phyloP scores from a whole-genome alignment of 2,329 filamentous ascomycete genomes.

The Beauveria bassiana region DNA sequence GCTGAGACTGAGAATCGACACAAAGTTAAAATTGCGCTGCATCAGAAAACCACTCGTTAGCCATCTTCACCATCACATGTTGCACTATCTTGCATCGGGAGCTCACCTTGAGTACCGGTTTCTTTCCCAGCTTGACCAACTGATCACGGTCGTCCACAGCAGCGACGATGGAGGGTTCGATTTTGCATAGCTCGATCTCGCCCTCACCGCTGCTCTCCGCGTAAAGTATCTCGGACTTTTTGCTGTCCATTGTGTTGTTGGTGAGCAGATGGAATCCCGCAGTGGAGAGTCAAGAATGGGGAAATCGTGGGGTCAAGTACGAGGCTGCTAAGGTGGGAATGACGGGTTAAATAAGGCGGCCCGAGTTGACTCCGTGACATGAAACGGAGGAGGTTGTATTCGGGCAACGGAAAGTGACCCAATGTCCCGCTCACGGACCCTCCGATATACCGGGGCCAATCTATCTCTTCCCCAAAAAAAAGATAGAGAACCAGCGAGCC shows the following conservation, averaged over 20 bases:
- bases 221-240: not conserved
- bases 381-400: not conserved
- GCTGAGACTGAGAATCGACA: constrained; percentile 38
- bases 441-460: not conserved
- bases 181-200: not conserved
- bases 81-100: not conserved
- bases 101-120: constrained; percentile 4
- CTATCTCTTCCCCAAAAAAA: not conserved
- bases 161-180: not conserved
- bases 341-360: not conserved
- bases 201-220: not conserved
- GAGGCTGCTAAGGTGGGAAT: not conserved
- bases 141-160: constrained; percentile 5
- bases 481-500: not conserved
- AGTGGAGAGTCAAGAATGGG: not conserved
- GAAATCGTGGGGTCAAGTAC: not conserved
- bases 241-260: not conserved
- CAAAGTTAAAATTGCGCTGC: constrained; percentile 35
- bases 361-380: not conserved
- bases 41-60: not conserved
- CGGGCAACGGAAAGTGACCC: not conserved
- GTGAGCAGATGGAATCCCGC: not conserved
- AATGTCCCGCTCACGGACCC: not conserved
- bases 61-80: not conserved
- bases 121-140: constrained; percentile 9